Base-by-base conservation (phyloP, 345 rosid species). In the Gossypium stocksii region DNA sequence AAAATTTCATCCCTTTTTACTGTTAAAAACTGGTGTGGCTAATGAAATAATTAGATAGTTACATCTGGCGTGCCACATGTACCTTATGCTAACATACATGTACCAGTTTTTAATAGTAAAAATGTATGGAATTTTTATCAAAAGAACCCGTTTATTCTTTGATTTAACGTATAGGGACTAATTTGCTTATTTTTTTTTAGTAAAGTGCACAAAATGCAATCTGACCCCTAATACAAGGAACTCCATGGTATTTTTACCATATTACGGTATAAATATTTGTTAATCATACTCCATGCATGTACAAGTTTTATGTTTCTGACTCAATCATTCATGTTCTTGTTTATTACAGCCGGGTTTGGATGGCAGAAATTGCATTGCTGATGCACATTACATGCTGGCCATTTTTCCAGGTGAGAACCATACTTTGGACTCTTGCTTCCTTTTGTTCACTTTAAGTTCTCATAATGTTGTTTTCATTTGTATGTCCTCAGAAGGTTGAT, bases 381-480 rank as follows among this genome's bases (percentile, higher is more conserved):
- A 96, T 85, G 98, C 93, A 70, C 99, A 90, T 82, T 96, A 93
- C 79, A 73, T 93, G 70, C 99, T 92, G 20, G 93, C 99, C 70
- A 34, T 90, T 89, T 81, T 93, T 93, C 83, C 71, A 82, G 66
- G 98, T 96, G 75, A 90, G 97, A 64, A 76, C 74, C 73, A 71
- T 75, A 69, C 44, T 56, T 20, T 43, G 22, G 66, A 13, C 49
- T 70, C 66, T 34, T 9, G 61, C 61, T 63, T 56, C 75, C 48
- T 65, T 25, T 49, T 74, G 63, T n/a, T 19, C 34, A 7, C 57
- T 45, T 71, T 71, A 20, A 17, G 34, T 8, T 57, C 16, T 45
- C 22, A 67, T 73, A 77, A 66, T 57, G 62, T 76, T 34, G n/a
- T 62, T 77, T 19, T 79, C 46, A 77, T 73, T 45, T 74, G 29